Evolutionary conservation across 352 stramenopile species (phyloP), one percentile per base, ranked within the genome.

Genomic region (Phytophthora ohioensis): DNA sequence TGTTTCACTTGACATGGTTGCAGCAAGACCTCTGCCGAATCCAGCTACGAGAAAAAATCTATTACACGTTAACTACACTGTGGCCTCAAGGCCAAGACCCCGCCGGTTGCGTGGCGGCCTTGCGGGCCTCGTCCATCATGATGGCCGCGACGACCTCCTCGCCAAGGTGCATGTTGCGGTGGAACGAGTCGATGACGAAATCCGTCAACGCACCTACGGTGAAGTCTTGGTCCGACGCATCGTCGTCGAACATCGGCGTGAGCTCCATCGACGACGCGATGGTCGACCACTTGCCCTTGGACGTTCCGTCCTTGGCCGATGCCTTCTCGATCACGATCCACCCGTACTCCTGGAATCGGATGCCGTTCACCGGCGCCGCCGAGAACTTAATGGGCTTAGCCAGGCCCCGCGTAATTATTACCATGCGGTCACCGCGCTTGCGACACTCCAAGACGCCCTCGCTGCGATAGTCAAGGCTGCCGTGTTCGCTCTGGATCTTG

Each of bases 341-440:
- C 5, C 76, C 78, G 43, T 75, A 71, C 60, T 86, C 78, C 7
- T 80, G 64, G 51, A 90, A 82, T 15, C 73, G 57, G 38, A 85
- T 70, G 43, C 76, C 78, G 2, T 79, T 71, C 43, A 87, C 64
- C 0, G 73, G 75, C 13, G 63, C 69, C 11, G 75, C 78, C 1
- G 66, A 79, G 56, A 88, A 81, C 57, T 76, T 75, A 30, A 84
- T 71, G 0, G 80, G 78, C 31, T 85, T 81, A 31, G 85, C 60
- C 9, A 79, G 30, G 2, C 74, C 75, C 6, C 70, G 61, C 67
- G 78, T 87, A 5, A 87, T 17, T 43, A 91, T 74, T 31, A 90
- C 59, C n/a, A 86, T 64, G 27, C 80, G 80, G 0, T 85, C 68
- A 5, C 48, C 52, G n/a, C 79, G 69, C 8, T 65, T 71, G 38